Evolutionary conservation across 1,284 basidiomycete species (phyloP).

Genomic region (Boletus nobilissimus): DNA sequence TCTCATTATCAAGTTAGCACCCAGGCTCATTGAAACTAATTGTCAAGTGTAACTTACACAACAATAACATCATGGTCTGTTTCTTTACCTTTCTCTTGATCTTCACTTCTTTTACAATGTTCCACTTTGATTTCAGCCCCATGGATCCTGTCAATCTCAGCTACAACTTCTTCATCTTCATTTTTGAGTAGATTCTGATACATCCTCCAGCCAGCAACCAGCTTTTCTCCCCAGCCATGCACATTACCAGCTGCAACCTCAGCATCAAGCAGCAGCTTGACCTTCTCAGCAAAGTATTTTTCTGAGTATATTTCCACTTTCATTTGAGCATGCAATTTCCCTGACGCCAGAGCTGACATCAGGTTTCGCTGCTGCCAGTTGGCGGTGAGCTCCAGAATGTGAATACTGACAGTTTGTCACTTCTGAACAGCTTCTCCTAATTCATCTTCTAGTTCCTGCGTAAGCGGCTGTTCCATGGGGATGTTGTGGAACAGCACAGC

Average conservation of each 20-base stretch:
- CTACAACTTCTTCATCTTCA: neutral
- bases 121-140: neutral
- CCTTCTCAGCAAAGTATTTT: neutral
- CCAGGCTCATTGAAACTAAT: neutral
- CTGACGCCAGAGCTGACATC: neutral
- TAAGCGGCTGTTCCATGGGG: neutral
- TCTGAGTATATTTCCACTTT: slow-evolving; percentile 8
- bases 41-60: neutral
- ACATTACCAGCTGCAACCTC: slow-evolving; percentile 4
- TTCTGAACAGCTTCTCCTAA: neutral
- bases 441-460: neutral
- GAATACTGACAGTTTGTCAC: neutral
- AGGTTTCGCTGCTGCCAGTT: neutral
- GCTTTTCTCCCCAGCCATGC: neutral
- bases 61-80: slow-evolving; percentile 1
- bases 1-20: neutral
- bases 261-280: neutral
- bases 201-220: neutral
- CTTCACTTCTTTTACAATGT: neutral
- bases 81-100: neutral
- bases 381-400: neutral
- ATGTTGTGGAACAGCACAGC: neutral
- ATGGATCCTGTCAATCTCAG: slow-evolving; percentile 1
- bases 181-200: slow-evolving; percentile 1
- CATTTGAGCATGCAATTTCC: neutral